Evolutionary conservation across 371 early-diverging fungal species (phyloP), one percentile per base, ranked within the genome.

Genomic region (Dichotomocladium elegans): DNA sequence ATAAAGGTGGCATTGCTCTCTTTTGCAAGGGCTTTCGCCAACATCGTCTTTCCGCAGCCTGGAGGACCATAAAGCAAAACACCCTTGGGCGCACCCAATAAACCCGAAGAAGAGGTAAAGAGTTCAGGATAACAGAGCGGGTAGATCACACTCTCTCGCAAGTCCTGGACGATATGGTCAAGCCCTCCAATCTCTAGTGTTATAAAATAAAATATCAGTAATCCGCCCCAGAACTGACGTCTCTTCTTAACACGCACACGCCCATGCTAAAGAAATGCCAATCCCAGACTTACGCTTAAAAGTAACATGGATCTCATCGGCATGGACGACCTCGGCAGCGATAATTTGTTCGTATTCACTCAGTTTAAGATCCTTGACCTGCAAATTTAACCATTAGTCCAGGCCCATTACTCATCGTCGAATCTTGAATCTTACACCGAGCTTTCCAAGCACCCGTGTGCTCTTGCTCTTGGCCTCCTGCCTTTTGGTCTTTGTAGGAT

Each of bases 11-110:
- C 97, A 43, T 91, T 89, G 17, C 95, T 94, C 68, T 97, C 98
- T 56, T 88, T 90, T 24, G 98, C 97, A 8, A 98, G 80, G 0
- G 98, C 97, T 71, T 95, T 96, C 40, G 99, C 99, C 59, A 96
- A 63, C 95, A 97, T 95, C 11, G 98, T 98, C 66, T 98, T 98
- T 47, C 99, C 99, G 62, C 95, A 94, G 10, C 96, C 94, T 4
- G 95, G 98, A 28, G 96, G 95, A 6, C 97, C 97, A 68, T 95
- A 94, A 12, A 98, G 71, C 41, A 96, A 63, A 11, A 96, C 94
- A 41, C 99, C 99, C 60, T 91, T 91, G 21, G 99, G 95, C 1
- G 96, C 91, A 2, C 93, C 92, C 44, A 97, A 63, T 35, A 97
- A 69, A n/a, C 88, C 90, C 11, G 90, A 87, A 4, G 85, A 77